Evolutionary conservation across 768 basidiomycete species (phyloP), one percentile per base, ranked within the genome.

Genomic region (Pleurotus djamor): DNA sequence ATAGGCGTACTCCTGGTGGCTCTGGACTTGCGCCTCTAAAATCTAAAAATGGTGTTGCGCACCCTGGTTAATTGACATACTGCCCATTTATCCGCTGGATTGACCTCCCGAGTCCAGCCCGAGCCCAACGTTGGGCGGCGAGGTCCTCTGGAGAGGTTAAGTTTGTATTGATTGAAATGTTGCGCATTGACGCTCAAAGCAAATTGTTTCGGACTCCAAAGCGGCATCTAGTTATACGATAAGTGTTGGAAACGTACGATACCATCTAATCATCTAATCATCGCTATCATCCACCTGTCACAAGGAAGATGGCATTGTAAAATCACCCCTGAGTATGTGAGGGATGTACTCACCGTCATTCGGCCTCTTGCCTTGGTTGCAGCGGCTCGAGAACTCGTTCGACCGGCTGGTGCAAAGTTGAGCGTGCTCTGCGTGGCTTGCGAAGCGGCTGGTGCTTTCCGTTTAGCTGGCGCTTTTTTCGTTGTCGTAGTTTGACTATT

Each of bases 361-460:
- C 75, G 90, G 45, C 82, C 81, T 65, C 78, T 83, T 8, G 91
- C 88, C 65, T 77, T 85, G 14, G 84, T 78, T 5, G 91, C 91
- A 12, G 91, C 91, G 0, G 88, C 80, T 55, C 91, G 72, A 1
- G 85, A 72, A 1, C 76, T 83, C 13, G 85, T 81, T 36, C 86
- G 75, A 5, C 82, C 81, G 17, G 75, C 77, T 8, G 89, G 85
- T 0, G 85, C 82, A 61, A 92, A 92, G 37, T 73, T 82, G 57
- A 92, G 69, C 45, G 84, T 87, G 1, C 79, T 60, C 68, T 89
- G 88, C 58, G 79, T 83, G 6, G 55, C 63, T 67, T 50, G 75
- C 36, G 43, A 78, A 60, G 52, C 82, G 1, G 84, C 76, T 3
- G 85, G 72, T 2, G 83, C 73, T 66, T 85, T 91, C 72, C 84